Evolutionary conservation across 2,329 filamentous ascomycete species (phyloP).

Genomic region (Pseudogymnoascus sp.): DNA sequence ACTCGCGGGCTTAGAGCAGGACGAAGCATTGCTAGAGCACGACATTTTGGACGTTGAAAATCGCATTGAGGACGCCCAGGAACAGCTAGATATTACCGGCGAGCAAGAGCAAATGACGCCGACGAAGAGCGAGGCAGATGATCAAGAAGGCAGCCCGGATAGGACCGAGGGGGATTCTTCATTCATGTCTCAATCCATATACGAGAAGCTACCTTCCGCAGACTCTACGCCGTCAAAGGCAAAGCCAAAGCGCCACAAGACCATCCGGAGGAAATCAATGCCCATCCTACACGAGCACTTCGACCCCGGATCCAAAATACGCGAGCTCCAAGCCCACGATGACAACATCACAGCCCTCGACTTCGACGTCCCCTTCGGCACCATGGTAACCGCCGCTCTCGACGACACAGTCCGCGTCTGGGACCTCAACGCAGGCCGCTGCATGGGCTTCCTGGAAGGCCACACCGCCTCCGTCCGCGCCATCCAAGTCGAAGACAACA

Average conservation of each 20-base stretch:
- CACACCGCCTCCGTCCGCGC: constrained; percentile 90
- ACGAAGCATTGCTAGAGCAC: constrained; percentile 83
- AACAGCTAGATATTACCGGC: constrained; percentile 51
- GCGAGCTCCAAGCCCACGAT: constrained; percentile 79
- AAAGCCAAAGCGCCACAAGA: constrained; percentile 46
- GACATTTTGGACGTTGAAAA: constrained; percentile 62
- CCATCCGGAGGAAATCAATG: constrained; percentile 72
- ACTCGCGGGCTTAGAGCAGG: constrained; percentile 77
- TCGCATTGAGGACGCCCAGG: constrained; percentile 54
- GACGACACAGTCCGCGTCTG: constrained; percentile 94
- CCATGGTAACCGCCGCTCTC: constrained; percentile 82
- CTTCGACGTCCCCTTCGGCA: constrained; percentile 96
- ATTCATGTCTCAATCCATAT: constrained; percentile 98
- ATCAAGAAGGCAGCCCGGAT: constrained; percentile 41
- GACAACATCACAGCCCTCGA: constrained; percentile 86
- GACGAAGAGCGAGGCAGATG: constrained; percentile 43
- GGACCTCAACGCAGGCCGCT: constrained; percentile 90
- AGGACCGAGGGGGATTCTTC: constrained; percentile 40
- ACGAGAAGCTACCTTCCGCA: constrained; percentile 71
- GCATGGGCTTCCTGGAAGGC: constrained; percentile 84
- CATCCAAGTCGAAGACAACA: constrained; percentile 90
- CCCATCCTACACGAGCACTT: constrained; percentile 94
- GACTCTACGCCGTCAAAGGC: constrained; percentile 43
- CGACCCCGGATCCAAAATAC: constrained; percentile 79
- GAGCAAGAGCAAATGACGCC: constrained; percentile 45